Base-by-base conservation (phyloP, 139 green algal species). In the Picochlorum sp. region DNA sequence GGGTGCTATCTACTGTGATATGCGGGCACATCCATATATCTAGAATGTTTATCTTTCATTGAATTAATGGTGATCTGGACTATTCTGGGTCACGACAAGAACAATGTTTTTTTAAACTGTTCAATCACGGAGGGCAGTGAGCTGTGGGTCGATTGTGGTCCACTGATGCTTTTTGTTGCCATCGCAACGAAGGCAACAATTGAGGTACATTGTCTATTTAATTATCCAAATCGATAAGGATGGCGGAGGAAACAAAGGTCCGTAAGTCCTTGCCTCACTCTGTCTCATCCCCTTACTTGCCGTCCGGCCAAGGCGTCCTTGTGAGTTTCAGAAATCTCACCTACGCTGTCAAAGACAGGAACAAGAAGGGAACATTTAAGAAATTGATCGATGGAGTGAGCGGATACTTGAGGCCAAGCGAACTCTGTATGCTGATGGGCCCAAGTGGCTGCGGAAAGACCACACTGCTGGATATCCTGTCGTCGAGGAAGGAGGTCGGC, bases 401-500 rank as follows among this genome's bases (percentile, higher is more conserved):
- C 23, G 86, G 84, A 38, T 88, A 67, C 44, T 80, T 90, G 20
- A 56, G 76, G 4, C 74, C 86, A 0, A 55, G 77, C 7, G 63
- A 92, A 68, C 76, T 95, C 72, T 69, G 77, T 0, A 90, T 88
- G 2, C 70, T 95, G 5, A 65, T 77, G 71, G 63, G 69, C 21
- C 64, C n/a, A 2, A n/a, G 6, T 4, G 50, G 16, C 24, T 45
- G 20, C 28, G 58, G 78, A 51, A 85, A 85, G 57, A 71, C 65
- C 10, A 85, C 78, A 4, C 57, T 85, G 14, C 54, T 85, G 31
- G 68, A 83, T 28, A 52, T 78, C 24, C 75, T 85, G 11, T 62
- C 66, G 23, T 67, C 75, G 21, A 56, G 86, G 28, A 91, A 91
- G 62, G 90, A 74, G 2, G 67, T 63, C 45, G 85, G 85, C 23